Base-by-base conservation (phyloP, 352 stramenopile genomes). In the Globisporangium heterothallicum region DNA sequence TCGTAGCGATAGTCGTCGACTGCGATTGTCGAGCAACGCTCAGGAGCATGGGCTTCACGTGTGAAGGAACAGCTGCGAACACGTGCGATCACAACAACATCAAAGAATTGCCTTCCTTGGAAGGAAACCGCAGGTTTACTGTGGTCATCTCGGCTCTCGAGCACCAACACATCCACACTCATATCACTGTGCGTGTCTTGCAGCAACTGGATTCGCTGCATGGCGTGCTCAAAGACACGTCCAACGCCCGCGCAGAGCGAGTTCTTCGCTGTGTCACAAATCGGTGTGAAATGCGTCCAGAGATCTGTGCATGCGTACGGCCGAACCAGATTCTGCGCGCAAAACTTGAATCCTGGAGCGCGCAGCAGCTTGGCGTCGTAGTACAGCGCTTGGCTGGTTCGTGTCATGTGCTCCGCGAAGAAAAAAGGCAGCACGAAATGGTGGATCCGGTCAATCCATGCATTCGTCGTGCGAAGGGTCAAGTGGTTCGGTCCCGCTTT, bases 341-440 rank as follows among this genome's bases (percentile, higher is more conserved):
- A 51, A 34, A 58, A 45, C 22, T 43, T 13, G 12, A 58, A 58
- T 1, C 4, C 7, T 10, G 27, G 42, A 13, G n/a, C 26, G 10
- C 16, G 24, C 16, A 58, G 30, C 16, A 7, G 24, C 7, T 26
- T n/a, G 3, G 42, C n/a, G 9, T 45, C 30, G 32, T 63, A 59
- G 25, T 68, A 58, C 13, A 63, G 46, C 7, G 49, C 56, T 9
- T 61, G 57, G 5, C 8, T 53, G 2, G 53, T 68, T 0, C 60
- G 49, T 3, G 8, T 29, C 12, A 56, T 43, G 13, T 40, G 6
- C 2, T 29, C 24, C 1, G 54, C 13, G 30, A 72, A 69, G 45
- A 72, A 47, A 49, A 32, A 60, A 4, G 64, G 61, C 4, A 69
- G 41, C 35, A 50, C 52, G 49, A 38, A 58, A 35, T 66, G 40